Evolutionary conservation across 495 filamentous ascomycete genomes (phyloP).

Genomic region (Aspergillus steynii): DNA sequence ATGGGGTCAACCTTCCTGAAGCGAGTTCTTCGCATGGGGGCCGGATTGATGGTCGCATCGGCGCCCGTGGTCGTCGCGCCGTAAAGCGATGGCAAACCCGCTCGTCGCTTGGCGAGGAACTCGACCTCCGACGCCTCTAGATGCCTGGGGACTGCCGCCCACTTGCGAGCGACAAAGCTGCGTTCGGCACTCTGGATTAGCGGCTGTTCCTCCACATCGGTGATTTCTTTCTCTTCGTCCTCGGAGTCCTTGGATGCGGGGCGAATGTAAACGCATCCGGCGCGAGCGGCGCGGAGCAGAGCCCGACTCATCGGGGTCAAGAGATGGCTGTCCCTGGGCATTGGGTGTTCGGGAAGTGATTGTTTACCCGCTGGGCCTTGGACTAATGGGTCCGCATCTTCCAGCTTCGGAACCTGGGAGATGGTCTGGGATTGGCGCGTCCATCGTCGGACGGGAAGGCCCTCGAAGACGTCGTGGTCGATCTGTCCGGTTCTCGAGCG

Average conservation of each 20-base stretch:
- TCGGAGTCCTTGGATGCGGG: constrained; percentile 42
- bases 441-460: constrained; percentile 92
- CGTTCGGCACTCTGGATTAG: constrained; percentile 39
- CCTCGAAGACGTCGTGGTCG: constrained; percentile 95
- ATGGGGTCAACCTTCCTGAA: constrained; percentile 74
- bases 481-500: constrained; percentile 74
- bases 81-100: constrained; percentile 63
- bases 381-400: constrained; percentile 43
- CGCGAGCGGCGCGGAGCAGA: constrained; percentile 79
- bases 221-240: constrained; percentile 52
- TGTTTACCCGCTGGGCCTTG: constrained; percentile 59
- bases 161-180: constrained; percentile 72
- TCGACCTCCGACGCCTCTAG: constrained; percentile 73
- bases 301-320: constrained; percentile 77
- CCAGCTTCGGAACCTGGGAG: constrained; percentile 61
- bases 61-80: constrained; percentile 44
- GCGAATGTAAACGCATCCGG: constrained; percentile 64
- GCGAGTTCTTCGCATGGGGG: constrained; percentile 68
- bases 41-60: constrained; percentile 42
- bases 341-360: constrained; percentile 57
- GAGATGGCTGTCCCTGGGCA: constrained; percentile 86
- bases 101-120: constrained; percentile 83
- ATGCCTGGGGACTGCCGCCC: constrained; percentile 76
- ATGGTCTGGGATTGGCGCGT: constrained; percentile 68
- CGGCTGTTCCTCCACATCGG: constrained; percentile 44